These are phyloP conservation scores for Amanita rubescens DNA, from an alignment of 768 basidiomycete species.

Conservation along the genomic window DNA sequence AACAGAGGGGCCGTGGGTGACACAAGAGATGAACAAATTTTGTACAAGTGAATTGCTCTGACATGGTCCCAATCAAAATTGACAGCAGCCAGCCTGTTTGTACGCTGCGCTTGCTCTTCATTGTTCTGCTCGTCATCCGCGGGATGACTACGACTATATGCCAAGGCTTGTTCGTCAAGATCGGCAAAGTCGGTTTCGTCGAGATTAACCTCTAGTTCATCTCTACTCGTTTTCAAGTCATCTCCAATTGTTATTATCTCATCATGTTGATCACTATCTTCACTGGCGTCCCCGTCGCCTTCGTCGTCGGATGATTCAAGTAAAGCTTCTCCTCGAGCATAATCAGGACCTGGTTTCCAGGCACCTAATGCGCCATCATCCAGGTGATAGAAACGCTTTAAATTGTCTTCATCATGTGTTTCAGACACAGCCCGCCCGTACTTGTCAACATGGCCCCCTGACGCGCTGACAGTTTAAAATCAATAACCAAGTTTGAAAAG, in stretches of 20 bases:
- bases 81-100: slow-evolving; percentile 78
- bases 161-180: slow-evolving; percentile 68
- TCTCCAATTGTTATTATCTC: slow-evolving; percentile 45
- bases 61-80: slow-evolving; percentile 99
- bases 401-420: slow-evolving; percentile 66
- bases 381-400: slow-evolving; percentile 77
- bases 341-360: slow-evolving; percentile 49
- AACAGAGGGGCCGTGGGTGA: slow-evolving; percentile 46
- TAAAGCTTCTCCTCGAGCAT: slow-evolving; percentile 83
- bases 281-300: slow-evolving; percentile 35
- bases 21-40: slow-evolving; percentile 84
- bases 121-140: slow-evolving; percentile 25
- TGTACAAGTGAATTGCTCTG: slow-evolving; percentile 82
- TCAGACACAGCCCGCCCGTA: slow-evolving; percentile 70
- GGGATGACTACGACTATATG: slow-evolving; percentile 44
- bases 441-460: slow-evolving; percentile 72
- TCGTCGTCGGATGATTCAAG: slow-evolving; percentile 74
- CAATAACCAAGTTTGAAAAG: slow-evolving; percentile 11
- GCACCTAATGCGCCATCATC: slow-evolving; percentile 35
- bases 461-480: slow-evolving; percentile 2
- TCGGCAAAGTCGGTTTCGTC: slow-evolving; percentile 69
- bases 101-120: slow-evolving; percentile 34
- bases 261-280: slow-evolving; percentile 22
- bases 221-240: slow-evolving; percentile 34
- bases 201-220: slow-evolving; percentile 61